phyloP scores from a whole-genome alignment of 2,329 filamentous ascomycete species.

The Monilinia fructicola region DNA sequence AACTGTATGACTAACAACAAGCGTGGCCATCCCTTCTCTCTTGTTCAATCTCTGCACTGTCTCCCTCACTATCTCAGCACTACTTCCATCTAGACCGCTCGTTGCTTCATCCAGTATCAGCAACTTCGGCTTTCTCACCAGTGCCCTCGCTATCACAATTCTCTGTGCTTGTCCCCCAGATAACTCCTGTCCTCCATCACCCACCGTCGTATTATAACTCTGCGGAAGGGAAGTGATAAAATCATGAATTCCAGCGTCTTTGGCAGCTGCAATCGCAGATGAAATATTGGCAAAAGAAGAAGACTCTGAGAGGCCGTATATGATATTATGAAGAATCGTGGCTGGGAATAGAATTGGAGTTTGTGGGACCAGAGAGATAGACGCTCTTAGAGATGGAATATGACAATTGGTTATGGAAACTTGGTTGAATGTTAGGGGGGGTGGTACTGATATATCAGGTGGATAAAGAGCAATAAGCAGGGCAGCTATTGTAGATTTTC shows the following conservation, averaged over 20 bases:
- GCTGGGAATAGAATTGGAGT: constrained; percentile 74
- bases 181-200: constrained; percentile 71
- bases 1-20: constrained; percentile 77
- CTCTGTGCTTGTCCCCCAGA: constrained; percentile 84
- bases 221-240: constrained; percentile 71
- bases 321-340: constrained; percentile 76
- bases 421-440: constrained; percentile 51
- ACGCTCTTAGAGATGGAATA: constrained; percentile 57
- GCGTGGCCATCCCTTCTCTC: constrained; percentile 59
- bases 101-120: constrained; percentile 88
- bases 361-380: constrained; percentile 69
- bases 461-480: constrained; percentile 73
- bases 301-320: constrained; percentile 65
- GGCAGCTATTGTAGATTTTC: constrained; percentile 81
- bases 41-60: constrained; percentile 55
- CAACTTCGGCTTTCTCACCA: constrained; percentile 68
- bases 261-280: constrained; percentile 54
- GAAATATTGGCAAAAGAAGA: constrained; percentile 50
- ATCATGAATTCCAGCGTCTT: constrained; percentile 66
- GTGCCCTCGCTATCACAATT: constrained; percentile 75
- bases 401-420: constrained; percentile 59
- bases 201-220: constrained; percentile 71
- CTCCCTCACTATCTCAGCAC: constrained; percentile 61
- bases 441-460: constrained; percentile 27
- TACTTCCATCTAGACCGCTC: constrained; percentile 71